Base-by-base conservation (phyloP, 257 asterid genomes). In the Cinchona pubescens region DNA sequence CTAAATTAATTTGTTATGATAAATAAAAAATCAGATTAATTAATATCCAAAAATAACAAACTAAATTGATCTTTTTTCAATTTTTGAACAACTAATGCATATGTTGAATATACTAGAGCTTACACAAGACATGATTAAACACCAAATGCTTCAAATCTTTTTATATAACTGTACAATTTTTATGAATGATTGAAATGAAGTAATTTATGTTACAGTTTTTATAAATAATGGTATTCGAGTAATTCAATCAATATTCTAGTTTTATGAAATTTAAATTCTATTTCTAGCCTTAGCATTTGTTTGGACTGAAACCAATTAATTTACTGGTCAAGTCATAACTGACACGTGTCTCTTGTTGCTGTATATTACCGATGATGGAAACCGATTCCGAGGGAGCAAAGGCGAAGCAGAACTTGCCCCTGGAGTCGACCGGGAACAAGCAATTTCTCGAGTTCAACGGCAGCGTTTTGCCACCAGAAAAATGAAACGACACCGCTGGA, bases 261-360 rank as follows among this genome's bases (percentile, higher is more conserved):
- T 51, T 18, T 18, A 51, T 51, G 1, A 51, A 21, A 51, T 16
- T 51, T 51, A 51, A 51, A 16, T 51, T 21, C 7, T 2, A 18
- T 16, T 18, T 15, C n/a, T 51, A 51, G 58, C 58, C 58, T 71
- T 85, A 90, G 69, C 97, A 91, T 76, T 90, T 90, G 74, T 90
- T 82, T 0, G 92, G 89, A 59, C 88, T 90, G 77, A 92, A 92
- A 0, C 86, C 94, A 63, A 92, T 82, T 11, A 63, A 51, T 7
- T 71, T 88, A 30, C 79, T 84, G 16, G 86, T 93, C 71, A 88
- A 64, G 67, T 90, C 82, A 72, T 82, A 90, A 75, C 75, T 83
- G 75, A 92, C 89, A 80, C 96, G 88, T 62, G 84, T 88, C 85
- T 90, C 92, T 79, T 86, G 93, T 70, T 92, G 97, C 86, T 92